Evolutionary conservation across 2,329 filamentous ascomycete genomes (phyloP).

Genomic region (Myriosclerotinia scirpicola): DNA sequence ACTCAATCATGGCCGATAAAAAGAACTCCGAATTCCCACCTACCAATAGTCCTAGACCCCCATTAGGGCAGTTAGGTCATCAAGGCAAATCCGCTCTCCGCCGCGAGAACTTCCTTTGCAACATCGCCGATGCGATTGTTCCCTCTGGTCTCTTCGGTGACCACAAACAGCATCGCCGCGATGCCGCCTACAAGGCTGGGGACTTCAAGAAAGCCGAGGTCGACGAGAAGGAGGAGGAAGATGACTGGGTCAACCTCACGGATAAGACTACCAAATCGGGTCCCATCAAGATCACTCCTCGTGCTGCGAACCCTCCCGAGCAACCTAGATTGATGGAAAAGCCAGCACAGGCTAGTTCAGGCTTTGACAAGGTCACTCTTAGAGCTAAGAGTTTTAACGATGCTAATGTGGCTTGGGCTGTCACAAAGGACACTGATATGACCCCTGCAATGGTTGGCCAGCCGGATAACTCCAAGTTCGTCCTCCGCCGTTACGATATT

Average conservation of each 20-base stretch:
- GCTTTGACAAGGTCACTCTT: neutral
- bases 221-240: neutral
- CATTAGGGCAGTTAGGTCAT: neutral
- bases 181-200: neutral
- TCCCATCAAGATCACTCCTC: neutral
- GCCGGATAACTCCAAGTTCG: neutral
- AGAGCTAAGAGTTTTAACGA: neutral
- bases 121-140: neutral
- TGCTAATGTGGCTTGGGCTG: neutral
- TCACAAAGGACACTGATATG: neutral
- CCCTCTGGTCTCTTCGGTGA: neutral
- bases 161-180: neutral
- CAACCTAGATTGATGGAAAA: neutral
- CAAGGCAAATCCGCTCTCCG: constrained; percentile 15
- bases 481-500: neutral
- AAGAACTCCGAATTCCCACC: neutral
- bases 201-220: neutral
- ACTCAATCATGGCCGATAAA: no score
- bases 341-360: neutral
- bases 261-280: neutral
- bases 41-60: neutral
- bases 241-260: constrained; percentile 8
- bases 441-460: neutral
- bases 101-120: constrained; percentile 4
- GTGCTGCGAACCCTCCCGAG: neutral